A percentile compares a stretch with the other conserved stretches of the same genome.
These are phyloP conservation scores for Didymellaceae sp. DNA, from an alignment of 2,329 filamentous ascomycete species.

Conservation along the genomic window DNA sequence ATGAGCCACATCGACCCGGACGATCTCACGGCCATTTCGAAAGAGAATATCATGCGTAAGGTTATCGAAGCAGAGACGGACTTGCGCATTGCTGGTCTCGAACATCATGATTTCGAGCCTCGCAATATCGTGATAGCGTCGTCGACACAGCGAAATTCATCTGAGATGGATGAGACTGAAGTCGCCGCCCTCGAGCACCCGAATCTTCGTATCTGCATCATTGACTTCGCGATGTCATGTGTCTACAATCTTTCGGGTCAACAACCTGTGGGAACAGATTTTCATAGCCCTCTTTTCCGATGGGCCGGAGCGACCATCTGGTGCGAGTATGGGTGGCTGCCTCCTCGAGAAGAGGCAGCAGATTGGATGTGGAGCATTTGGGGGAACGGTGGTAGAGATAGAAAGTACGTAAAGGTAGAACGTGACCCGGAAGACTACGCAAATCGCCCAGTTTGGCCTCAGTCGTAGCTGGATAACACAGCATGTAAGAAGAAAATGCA, in stretches of 20 bases:
- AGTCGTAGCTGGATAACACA: background rate
- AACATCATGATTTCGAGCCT: conserved; percentile 10
- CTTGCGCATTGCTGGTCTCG: background rate
- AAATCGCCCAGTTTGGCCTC: background rate
- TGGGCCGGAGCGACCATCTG: background rate
- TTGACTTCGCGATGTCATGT: background rate
- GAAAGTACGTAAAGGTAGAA: background rate
- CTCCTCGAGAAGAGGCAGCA: background rate
- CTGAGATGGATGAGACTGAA: background rate
- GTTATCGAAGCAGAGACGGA: conserved; percentile 10
- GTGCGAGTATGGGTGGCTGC: background rate
- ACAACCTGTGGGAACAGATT: no score
- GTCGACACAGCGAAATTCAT: background rate
- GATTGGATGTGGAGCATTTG: conserved; percentile 4
- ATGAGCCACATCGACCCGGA: conserved; percentile 6
- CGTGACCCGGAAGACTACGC: background rate
- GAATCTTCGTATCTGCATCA: background rate
- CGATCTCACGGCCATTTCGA: background rate
- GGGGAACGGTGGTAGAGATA: background rate
- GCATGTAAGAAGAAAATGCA: no score
- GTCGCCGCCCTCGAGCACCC: background rate
- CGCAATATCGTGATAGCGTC: conserved; percentile 6
- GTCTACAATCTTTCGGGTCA: background rate
- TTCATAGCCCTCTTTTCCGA: background rate
- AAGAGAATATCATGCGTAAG: conserved; percentile 16